phyloP scores from a whole-genome alignment of 441 rosid genomes.

The Populus hybrid region DNA sequence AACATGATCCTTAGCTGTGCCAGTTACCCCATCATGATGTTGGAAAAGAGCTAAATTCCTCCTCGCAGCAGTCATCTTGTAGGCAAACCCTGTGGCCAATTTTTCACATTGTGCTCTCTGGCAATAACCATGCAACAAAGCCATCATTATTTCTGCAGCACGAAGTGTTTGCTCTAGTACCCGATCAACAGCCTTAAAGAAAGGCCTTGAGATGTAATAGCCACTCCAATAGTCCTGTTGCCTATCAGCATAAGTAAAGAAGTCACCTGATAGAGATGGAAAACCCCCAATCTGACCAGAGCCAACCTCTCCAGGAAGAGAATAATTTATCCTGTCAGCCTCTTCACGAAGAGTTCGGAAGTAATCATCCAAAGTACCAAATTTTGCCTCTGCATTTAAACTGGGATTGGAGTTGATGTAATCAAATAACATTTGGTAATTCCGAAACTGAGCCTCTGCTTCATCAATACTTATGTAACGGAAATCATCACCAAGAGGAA shows the following conservation, averaged over 20 bases:
- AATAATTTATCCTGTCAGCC: constrained; percentile 76
- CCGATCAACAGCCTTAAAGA: constrained; percentile 97
- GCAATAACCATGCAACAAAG: constrained; percentile 84
- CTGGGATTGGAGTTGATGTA: constrained; percentile 84
- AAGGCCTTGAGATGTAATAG: constrained; percentile 95
- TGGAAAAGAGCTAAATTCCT: constrained; percentile 97
- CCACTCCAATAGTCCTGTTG: constrained; percentile 98
- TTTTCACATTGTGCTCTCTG: constrained; percentile 85
- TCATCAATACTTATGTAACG: constrained; percentile 76
- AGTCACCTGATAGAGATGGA: constrained; percentile 96
- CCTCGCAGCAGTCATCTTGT: constrained; percentile 93
- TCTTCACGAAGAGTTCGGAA: constrained; percentile 77
- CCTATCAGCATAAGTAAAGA: constrained; percentile 94
- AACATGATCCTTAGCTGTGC: constrained; percentile 95
- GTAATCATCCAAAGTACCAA: constrained; percentile 94
- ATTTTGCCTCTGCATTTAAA: constrained; percentile 76
- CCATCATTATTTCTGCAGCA: constrained; percentile 86
- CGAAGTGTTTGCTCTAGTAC: constrained; percentile 90
- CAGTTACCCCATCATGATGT: constrained; percentile 99
- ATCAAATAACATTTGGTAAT: constrained; percentile 87
- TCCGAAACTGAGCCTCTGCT: constrained; percentile 92
- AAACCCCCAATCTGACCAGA: constrained; percentile 77
- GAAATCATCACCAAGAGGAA: constrained; percentile 99
- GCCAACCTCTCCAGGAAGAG: constrained; percentile 78
- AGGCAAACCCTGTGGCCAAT: constrained; percentile 65